Base-by-base conservation (phyloP, 148 eudicot species). In the Dysphania ambrosioides region DNA sequence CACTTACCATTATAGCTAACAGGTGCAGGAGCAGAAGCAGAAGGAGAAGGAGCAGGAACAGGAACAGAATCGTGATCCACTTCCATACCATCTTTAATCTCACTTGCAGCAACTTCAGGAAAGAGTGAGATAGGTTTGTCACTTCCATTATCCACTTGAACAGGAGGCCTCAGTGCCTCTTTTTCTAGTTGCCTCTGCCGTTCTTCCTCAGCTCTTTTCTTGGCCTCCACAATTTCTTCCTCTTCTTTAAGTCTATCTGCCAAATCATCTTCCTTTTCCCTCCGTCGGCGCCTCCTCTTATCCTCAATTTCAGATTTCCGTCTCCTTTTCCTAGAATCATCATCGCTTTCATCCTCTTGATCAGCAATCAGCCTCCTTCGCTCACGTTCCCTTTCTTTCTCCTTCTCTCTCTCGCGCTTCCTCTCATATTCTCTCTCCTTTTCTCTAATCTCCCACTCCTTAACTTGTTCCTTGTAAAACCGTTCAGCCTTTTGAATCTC, bases 361-460 rank as follows among this genome's bases (percentile, higher is more conserved):
- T 86, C 92, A 66, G 76, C 58, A 75, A 96, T 71, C 42, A 88
- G 82, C 79, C 84, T 81, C 79, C 86, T 90, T 55, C 97, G 76
- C 66, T 90, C 89, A 41, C 91, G 88, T 44, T 87, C 93, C 83
- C 88, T 86, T 60, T 92, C 94, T 80, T 90, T 89, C 83, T 92
- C 97, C 81, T 89, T 84, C 66, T 96, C 99, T 75, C 87, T 87
- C 81, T 96, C 99, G 71, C 79, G 73, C 84, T 89, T 92, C 66
- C 97, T 80, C 66, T 84, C 42, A 36, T 88, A 84, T 62, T 92
- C 97, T 79, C 80, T 90, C 34, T 90, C 91, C 63, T 83, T 89
- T 79, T 96, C 99, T 76, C 94, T 83, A 61, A 79, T 41, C 88
- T 92, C 99, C 99, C 99, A 96, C 57, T 92, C 97, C 86, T 88